Conservation (phyloP, 768 basidiomycete genomes). For the Psilocybe azurescens region DNA sequence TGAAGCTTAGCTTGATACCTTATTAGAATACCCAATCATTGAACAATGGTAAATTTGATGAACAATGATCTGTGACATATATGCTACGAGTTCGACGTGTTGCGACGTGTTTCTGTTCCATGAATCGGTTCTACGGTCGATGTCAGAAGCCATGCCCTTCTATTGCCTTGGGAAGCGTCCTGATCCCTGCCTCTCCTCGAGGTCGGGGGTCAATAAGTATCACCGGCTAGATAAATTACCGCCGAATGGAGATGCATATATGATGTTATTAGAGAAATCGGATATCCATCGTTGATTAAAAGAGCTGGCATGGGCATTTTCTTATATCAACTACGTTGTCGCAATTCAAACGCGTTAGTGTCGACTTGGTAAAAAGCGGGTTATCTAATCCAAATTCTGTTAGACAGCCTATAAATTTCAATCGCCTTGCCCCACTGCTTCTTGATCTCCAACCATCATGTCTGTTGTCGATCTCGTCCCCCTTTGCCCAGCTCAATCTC, state of each 20-base stretch:
- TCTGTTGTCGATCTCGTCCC: conserved; percentile 44
- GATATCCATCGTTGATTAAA: background rate
- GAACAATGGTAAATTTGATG: no score
- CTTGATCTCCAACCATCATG: conserved; percentile 40
- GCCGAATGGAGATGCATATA: conserved; percentile 4
- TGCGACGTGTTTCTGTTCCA: background rate
- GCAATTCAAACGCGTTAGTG: background rate
- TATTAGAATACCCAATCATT: conserved; percentile 1
- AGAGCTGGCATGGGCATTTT: background rate
- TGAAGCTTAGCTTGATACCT: background rate
- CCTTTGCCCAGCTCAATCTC: conserved; percentile 58
- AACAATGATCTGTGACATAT: no score
- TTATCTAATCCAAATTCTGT: conserved; percentile 10
- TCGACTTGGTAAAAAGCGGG: background rate
- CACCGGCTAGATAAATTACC: background rate
- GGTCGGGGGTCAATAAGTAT: background rate
- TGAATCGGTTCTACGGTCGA: background rate
- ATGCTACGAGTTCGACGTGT: background rate
- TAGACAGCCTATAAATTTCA: conserved; percentile 13
- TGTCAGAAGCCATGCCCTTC: background rate
- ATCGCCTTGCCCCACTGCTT: conserved; percentile 4
- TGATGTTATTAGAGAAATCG: background rate
- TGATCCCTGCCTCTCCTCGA: no score
- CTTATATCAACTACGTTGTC: background rate
- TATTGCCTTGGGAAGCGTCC: background rate